Evolutionary conservation across 208 protist species (phyloP).

Genomic region (Trypanosoma congolense): DNA sequence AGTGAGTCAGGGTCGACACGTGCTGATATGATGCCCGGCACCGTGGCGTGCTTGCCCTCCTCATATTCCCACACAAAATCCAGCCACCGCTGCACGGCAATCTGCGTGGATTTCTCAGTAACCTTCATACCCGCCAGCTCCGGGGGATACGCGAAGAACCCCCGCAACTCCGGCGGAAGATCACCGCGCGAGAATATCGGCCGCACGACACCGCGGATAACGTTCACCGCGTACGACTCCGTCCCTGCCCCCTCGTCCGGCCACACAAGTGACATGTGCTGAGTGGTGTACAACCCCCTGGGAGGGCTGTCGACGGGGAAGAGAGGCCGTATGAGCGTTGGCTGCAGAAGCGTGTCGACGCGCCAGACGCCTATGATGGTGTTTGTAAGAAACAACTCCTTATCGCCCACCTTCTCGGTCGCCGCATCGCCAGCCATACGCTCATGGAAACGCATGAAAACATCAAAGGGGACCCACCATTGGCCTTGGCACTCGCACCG

Average conservation of each 20-base stretch:
- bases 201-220: constrained; percentile 64
- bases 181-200: constrained; percentile 74
- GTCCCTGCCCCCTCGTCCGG: constrained; percentile 8
- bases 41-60: constrained; percentile 52
- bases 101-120: constrained; percentile 43
- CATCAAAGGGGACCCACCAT: constrained; percentile 71
- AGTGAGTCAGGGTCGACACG: constrained; percentile 56
- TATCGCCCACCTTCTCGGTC: constrained; percentile 46
- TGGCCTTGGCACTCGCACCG: constrained; percentile 32
- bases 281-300: constrained; percentile 50
- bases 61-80: constrained; percentile 85
- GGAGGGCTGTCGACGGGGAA: constrained; percentile 40
- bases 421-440: constrained; percentile 68
- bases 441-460: constrained; percentile 76
- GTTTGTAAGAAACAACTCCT: constrained; percentile 45
- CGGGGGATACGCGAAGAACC: constrained; percentile 75
- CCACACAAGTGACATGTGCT: constrained; percentile 78
- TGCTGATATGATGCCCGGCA: constrained; percentile 64
- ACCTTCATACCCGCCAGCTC: constrained; percentile 64
- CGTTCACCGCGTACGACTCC: constrained; percentile 37
- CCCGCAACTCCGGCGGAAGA: constrained; percentile 68
- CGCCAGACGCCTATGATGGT: constrained; percentile 71
- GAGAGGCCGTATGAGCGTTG: constrained; percentile 62
- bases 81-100: constrained; percentile 64
- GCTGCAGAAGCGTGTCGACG: constrained; percentile 65